Evolutionary conservation across 768 basidiomycete genomes (phyloP).

Genomic region (Lactifluus volemus): DNA sequence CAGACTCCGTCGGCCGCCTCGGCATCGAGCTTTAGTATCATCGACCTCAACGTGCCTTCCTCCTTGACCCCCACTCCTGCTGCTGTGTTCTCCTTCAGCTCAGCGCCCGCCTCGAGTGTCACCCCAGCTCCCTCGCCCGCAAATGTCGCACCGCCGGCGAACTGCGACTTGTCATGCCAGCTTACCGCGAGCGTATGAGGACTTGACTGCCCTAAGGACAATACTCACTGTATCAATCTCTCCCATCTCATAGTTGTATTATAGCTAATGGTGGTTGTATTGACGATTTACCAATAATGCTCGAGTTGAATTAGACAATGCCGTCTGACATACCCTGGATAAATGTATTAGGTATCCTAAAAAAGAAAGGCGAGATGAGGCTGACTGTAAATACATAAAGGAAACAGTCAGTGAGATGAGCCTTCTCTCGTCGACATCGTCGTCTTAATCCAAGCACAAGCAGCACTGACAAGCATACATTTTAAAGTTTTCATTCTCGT

Average conservation of each 20-base stretch:
- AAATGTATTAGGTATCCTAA: too few species aligned
- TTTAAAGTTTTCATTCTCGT: too few species aligned
- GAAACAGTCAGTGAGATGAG: too few species aligned
- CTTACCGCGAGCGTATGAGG: neutral
- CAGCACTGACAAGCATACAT: too few species aligned
- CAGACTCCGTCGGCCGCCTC: neutral
- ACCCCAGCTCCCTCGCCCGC: neutral
- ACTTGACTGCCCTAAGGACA: neutral
- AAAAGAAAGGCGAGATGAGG: too few species aligned
- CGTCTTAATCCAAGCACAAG: too few species aligned
- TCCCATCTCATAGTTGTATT: neutral
- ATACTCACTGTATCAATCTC: neutral
- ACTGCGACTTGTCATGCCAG: neutral
- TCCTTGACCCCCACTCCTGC: neutral
- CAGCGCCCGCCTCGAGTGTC: neutral
- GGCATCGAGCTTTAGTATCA: neutral
- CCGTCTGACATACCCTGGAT: too few species aligned
- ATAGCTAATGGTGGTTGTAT: neutral
- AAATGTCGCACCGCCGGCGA: neutral
- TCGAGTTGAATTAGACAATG: neutral
- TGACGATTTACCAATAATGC: neutral
- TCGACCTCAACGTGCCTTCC: neutral
- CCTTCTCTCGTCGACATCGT: too few species aligned
- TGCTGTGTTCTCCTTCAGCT: neutral
- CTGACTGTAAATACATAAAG: too few species aligned